Percentiles rank a stretch among this genome's conserved stretches.
phyloP scores from a whole-genome alignment of 257 asterid species.

The Hygrophila difformis region DNA sequence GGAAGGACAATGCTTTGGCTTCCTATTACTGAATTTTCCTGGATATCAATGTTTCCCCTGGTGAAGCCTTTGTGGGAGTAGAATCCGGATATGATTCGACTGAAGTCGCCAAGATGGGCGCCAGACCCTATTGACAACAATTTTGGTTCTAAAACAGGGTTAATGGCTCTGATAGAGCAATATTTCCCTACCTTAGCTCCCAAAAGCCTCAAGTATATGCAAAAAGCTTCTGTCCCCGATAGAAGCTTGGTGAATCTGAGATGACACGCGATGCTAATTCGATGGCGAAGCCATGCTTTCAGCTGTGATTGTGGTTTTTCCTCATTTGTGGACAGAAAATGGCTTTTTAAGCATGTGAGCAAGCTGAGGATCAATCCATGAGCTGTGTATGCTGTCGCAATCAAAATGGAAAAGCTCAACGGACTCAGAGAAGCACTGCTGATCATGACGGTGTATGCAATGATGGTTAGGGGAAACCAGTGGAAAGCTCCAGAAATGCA shows the following conservation, averaged over 20 bases:
- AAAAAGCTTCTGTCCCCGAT: slow-evolving; percentile 84
- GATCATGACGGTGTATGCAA: slow-evolving; percentile 38
- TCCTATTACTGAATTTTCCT: slow-evolving; percentile 60
- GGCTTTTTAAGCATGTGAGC: slow-evolving; percentile 32
- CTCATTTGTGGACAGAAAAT: slow-evolving; percentile 21
- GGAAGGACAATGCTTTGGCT: slow-evolving; percentile 84
- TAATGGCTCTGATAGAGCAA: slow-evolving; percentile 78
- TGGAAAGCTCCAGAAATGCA: slow-evolving; percentile 72
- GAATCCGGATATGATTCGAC: slow-evolving; percentile 59
- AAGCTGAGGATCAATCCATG: slow-evolving; percentile 49
- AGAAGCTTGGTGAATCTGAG: slow-evolving; percentile 74
- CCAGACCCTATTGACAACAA: slow-evolving; percentile 52
- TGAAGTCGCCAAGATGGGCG: slow-evolving; percentile 81
- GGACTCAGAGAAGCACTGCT: slow-evolving; percentile 24
- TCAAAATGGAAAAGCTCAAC: slow-evolving; percentile 30
- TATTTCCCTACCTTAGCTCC: slow-evolving; percentile 65
- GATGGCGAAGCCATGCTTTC: slow-evolving; percentile 50
- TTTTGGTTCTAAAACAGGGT: slow-evolving; percentile 54
- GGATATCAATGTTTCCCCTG: slow-evolving; percentile 43
- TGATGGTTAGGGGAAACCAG: slow-evolving; percentile 65
- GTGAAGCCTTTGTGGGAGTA: slow-evolving; percentile 45
- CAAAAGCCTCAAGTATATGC: slow-evolving; percentile 58
- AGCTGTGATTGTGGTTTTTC: slow-evolving; percentile 8
- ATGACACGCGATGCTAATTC: slow-evolving; percentile 49
- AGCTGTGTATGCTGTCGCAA: slow-evolving; percentile 46